Conservation (phyloP, 352 stramenopile genomes). For the Globisporangium uncinulatum region DNA sequence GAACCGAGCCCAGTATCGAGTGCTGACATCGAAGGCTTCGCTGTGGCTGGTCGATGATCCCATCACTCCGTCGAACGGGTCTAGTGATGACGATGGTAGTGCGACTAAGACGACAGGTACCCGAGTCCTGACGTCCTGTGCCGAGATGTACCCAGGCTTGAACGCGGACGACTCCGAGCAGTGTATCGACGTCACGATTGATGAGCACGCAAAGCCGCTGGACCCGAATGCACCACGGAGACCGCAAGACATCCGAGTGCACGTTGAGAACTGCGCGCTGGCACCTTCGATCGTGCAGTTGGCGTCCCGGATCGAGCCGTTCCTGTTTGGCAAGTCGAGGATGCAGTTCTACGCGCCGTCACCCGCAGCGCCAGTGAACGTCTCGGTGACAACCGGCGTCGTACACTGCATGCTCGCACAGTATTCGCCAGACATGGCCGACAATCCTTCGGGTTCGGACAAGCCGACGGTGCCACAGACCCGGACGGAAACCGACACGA, state of each 20-base stretch:
- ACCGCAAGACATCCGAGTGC: slow-evolving; percentile 44
- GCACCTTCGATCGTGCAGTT: slow-evolving; percentile 45
- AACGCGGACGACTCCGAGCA: slow-evolving; percentile 1
- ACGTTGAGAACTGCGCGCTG: slow-evolving; percentile 56
- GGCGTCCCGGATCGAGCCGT: slow-evolving; percentile 35
- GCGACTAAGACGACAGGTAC: background rate
- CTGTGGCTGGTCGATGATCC: slow-evolving; percentile 43
- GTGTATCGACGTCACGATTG: slow-evolving; percentile 42
- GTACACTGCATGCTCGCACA: slow-evolving; percentile 54
- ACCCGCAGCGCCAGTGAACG: slow-evolving; percentile 22
- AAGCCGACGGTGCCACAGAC: slow-evolving; percentile 1
- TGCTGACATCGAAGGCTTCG: slow-evolving; percentile 26
- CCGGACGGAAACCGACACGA: background rate
- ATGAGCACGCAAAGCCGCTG: slow-evolving; percentile 19
- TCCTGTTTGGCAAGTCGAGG: slow-evolving; percentile 36
- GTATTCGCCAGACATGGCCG: slow-evolving; percentile 18
- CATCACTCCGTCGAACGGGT: slow-evolving; percentile 1
- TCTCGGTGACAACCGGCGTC: slow-evolving; percentile 61
- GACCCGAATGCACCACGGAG: slow-evolving; percentile 6
- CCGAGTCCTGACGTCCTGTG: slow-evolving; percentile 25
- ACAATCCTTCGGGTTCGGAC: background rate
- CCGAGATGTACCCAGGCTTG: slow-evolving; percentile 24
- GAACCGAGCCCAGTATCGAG: slow-evolving; percentile 41
- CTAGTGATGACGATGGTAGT: background rate
- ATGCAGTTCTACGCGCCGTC: slow-evolving; percentile 28